Evolutionary conservation across 73 alveolate species (phyloP), one percentile per base, ranked within the genome.

Genomic region (Paramecium biaurelia): DNA sequence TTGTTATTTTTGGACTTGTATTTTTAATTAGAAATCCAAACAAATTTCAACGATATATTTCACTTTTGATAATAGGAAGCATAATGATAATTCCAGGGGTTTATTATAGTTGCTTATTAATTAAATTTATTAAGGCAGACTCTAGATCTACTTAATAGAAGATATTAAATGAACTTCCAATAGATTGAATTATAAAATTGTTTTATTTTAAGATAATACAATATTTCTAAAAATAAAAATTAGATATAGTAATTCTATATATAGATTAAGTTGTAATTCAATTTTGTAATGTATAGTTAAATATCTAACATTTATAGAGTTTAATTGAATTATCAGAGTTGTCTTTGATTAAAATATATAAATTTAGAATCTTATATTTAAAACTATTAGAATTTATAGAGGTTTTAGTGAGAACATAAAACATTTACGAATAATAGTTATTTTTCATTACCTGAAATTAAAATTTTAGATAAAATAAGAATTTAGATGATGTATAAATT

Each of bases 111-210:
- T 20, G 70, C 70, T 23, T 42, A 79, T 45, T 79, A 38, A 30
- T 42, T 18, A 38, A 79, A 79, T 79, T 79, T 24, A 23, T 34
- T 14, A 43, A 34, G 18, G 90, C 90, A 41, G 28, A 79, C 30
- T 38, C 35, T 24, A 24, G 42, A 38, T 41, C 70, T 24, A 41
- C 45, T 38, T 47, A 79, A 45, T 14, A 41, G 56, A 30, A 79
- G 28, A 79, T 79, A 43, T 42, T 79, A 45, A 79, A 79, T 79
- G 90, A 79, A 12, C 56, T 79, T 23, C 90, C 90, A 8, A 32
- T 79, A 18, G 90, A 79, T 79, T 79, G 90, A 79, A 79, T 79
- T n/a, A 37, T 26, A 63, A 18, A n/a, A 63, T 23, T 63, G 20
- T n/a, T 53, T 18, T 53, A 47, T 53, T 53, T 15, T 4, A 53